Base-by-base conservation (phyloP, 306 rosid species). In the Dalbergia oliveri region DNA sequence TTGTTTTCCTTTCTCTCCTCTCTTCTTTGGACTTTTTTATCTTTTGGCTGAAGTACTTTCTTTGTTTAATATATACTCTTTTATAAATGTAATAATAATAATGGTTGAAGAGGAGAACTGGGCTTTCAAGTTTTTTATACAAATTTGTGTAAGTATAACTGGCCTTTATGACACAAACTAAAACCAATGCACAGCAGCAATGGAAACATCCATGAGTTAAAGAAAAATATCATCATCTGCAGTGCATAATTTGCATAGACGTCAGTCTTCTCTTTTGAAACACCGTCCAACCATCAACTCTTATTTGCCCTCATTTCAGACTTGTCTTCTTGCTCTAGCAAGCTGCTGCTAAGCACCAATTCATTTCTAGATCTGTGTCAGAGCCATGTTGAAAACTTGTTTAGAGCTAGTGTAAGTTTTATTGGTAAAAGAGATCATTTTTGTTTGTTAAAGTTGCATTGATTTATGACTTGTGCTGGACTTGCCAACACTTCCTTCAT, bases 371-470 rank as follows among this genome's bases (percentile, higher is more conserved):
- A 37, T 73, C 57, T 59, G 69, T 35, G 58, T 9, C 43, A 58
- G 57, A 49, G 54, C 77, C 54, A 57, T 23, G 53, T n/a, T 13
- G 9, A 41, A 73, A 73, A 57, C 78, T 57, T 58, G 31, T 35
- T 57, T 37, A 6, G 39, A 39, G 77, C 66, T 18, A 45, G 45
- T 16, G 50, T 35, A 60, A 31, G 3, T 5, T 54, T 56, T 72
- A 14, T 54, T 33, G 43, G 37, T 54, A 39, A 21, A 73, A 58
- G 18, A 12, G 14, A 57, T 57, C 14, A 39, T 57, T 39, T 57
- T 19, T 6, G 4, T 39, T n/a, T 61, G 21, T 41, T 45, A 5
- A 15, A 23, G 47, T 59, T 61, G 67, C 12, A 4, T 12, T 41
- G 5, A 13, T 19, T 37, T 37, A 53, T 18, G 5, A 56, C 21